Evolutionary conservation across 208 protist genomes (phyloP), one percentile per base, ranked within the genome.

Genomic region (Trypanosoma melophagium): DNA sequence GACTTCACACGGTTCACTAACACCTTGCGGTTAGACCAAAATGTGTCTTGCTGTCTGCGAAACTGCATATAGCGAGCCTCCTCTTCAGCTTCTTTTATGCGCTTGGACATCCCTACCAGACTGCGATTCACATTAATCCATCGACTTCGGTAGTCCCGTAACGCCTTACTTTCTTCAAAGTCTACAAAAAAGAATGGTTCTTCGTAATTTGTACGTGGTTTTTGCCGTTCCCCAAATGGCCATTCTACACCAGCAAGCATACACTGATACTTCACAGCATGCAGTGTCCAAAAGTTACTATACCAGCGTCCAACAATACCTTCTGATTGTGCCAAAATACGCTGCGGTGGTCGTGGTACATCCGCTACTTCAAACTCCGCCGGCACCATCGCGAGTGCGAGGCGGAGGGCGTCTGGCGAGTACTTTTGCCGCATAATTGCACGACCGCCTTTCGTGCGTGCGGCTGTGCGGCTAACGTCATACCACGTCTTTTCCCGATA

Each of bases 71-170:
- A 96, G 22, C 91, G 86, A 17, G 86, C 47, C 84, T 96, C 86
- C 77, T 96, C 88, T 73, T 96, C 86, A 17, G 83, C 76, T 58
- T 94, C 88, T 72, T 94, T 94, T 66, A 96, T 92, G 57, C 73
- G 66, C 71, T 81, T 88, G 14, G 91, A 87, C 91, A 96, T 96
- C 16, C 87, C 86, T 16, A 91, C 91, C 8, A 96, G 63, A n/a
- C 86, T 93, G 50, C 91, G 86, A 69, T 96, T 92, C 38, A 90
- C 87, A 72, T 96, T 96, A 66, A 96, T 96, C 89, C 91, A 96
- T 19, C 91, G 86, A 56, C 83, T 91, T 65, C 91, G 84, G 72
- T 93, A 96, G 73, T 96, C 91, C 24, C 88, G 81, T 41, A 93
- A 65, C 5, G 81, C 83, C 74, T 96, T 96, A 52, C 76, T 90